These are phyloP conservation scores for Castanea crenata DNA, from an alignment of 306 rosid genomes.

Conservation along the genomic window DNA sequence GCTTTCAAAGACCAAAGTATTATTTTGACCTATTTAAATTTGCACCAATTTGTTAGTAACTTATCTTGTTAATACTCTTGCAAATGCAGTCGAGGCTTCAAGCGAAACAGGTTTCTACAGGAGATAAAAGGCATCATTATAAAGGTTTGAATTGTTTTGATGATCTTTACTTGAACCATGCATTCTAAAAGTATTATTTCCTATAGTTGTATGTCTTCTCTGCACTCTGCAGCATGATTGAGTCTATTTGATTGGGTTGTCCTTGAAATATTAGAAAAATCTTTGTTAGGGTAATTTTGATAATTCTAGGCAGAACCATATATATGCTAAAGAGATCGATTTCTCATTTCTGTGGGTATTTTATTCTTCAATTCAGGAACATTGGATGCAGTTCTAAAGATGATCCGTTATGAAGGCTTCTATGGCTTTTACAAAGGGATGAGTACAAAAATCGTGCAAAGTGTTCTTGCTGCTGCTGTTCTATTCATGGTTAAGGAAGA, in stretches of 20 bases:
- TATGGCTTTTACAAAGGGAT: slow-evolving; percentile 91
- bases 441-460: slow-evolving; percentile 84
- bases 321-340: background rate
- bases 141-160: slow-evolving; percentile 52
- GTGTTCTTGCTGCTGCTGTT: slow-evolving; percentile 97
- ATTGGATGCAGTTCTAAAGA: slow-evolving; percentile 74
- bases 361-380: slow-evolving; percentile 61
- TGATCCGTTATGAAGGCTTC: slow-evolving; percentile 81
- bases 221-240: background rate
- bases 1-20: background rate
- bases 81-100: slow-evolving; percentile 83
- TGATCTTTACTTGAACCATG: slow-evolving; percentile 20
- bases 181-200: background rate
- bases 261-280: background rate
- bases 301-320: background rate
- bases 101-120: slow-evolving; percentile 63
- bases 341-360: background rate
- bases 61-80: slow-evolving; percentile 4
- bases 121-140: slow-evolving; percentile 74
- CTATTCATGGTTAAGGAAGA: slow-evolving; percentile 95
- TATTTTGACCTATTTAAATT: background rate
- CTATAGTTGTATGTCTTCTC: background rate
- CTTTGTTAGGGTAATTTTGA: background rate
- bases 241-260: background rate
- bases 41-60: background rate